Base-by-base conservation (phyloP, 1,139 yeast genomes). In the Kurtzmaniella quercitrusa region DNA sequence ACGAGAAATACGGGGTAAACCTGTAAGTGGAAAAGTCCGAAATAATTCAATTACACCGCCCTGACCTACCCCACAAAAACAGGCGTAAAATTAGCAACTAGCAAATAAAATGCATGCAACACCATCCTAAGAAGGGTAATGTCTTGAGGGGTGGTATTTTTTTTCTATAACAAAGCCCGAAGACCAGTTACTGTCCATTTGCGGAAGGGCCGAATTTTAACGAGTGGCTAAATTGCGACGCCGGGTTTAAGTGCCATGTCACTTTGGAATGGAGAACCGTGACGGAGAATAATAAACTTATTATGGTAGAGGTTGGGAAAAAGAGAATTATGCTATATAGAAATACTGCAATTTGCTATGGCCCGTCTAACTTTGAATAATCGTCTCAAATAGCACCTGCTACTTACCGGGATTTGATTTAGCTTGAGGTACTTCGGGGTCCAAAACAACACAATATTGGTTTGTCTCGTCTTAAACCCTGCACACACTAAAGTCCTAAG, bases 401-500 rank as follows among this genome's bases (percentile, higher is more conserved):
- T n/a, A n/a, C n/a, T n/a, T n/a, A n/a, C n/a, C n/a, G n/a, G n/a
- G n/a, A n/a, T n/a, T n/a, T n/a, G n/a, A n/a, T n/a, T n/a, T n/a
- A n/a, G n/a, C n/a, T n/a, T n/a, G n/a, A n/a, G n/a, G n/a, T n/a
- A n/a, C n/a, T n/a, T n/a, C n/a, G n/a, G n/a, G n/a, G n/a, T n/a
- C n/a, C n/a, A n/a, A n/a, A n/a, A n/a, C n/a, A n/a, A n/a, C n/a
- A n/a, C n/a, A n/a, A n/a, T n/a, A n/a, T n/a, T 21, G 23, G 23
- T 21, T 27, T 10, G 7, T 10, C 31, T 27, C 10, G 25, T 27
- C 31, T 37, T 14, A 37, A 21, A 16, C 12, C 18, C 29, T 21
- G 31, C 31, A 27, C 10, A 23, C 12, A 5, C 31, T 31, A n/a
- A 33, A 31, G 25, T 14, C 41, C 37, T 39, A 39, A 39, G 34